These are phyloP conservation scores for Coemansia umbellata DNA, from an alignment of 192 early-diverging fungal species.

Conservation along the genomic window DNA sequence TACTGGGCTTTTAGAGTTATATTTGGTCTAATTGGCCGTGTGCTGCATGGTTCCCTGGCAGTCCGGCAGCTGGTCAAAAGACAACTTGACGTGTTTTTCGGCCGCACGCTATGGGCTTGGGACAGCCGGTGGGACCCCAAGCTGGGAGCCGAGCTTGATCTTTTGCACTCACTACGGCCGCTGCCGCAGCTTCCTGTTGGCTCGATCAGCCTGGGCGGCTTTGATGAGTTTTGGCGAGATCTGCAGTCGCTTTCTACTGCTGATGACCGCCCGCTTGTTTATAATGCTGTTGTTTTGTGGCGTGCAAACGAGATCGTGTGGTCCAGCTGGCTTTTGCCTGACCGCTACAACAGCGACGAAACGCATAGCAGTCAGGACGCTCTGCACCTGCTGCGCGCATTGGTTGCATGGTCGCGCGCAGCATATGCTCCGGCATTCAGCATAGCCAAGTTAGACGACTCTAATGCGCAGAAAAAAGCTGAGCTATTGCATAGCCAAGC, in stretches of 20 bases:
- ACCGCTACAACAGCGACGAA: not conserved
- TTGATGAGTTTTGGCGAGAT: constrained; percentile 43
- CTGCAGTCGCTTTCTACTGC: constrained; percentile 3
- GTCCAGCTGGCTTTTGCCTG: constrained; percentile 11
- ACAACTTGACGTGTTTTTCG: constrained; percentile 42
- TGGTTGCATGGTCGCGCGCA: constrained; percentile 39
- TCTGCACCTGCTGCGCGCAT: constrained; percentile 14
- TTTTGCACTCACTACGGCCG: constrained; percentile 22
- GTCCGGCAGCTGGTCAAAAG: constrained; percentile 12
- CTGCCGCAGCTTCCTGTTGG: constrained; percentile 30
- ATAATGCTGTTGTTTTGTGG: constrained; percentile 29
- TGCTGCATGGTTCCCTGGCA: not conserved
- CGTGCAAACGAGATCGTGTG: constrained; percentile 29
- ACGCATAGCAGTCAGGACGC: not conserved
- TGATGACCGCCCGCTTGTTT: constrained; percentile 10
- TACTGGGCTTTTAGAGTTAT: constrained; percentile 26
- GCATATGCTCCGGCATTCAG: constrained; percentile 34
- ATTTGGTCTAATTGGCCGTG: constrained; percentile 22
- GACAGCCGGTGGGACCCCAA: constrained; percentile 31
- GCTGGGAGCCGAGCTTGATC: constrained; percentile 20
- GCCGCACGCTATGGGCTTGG: constrained; percentile 29
- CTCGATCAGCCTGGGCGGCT: constrained; percentile 38
- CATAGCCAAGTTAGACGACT: not conserved
- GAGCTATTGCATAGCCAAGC: no score
- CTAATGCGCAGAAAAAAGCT: no score